Conservation (phyloP, 495 filamentous ascomycete genomes). For the Penicillium chermesinum region DNA sequence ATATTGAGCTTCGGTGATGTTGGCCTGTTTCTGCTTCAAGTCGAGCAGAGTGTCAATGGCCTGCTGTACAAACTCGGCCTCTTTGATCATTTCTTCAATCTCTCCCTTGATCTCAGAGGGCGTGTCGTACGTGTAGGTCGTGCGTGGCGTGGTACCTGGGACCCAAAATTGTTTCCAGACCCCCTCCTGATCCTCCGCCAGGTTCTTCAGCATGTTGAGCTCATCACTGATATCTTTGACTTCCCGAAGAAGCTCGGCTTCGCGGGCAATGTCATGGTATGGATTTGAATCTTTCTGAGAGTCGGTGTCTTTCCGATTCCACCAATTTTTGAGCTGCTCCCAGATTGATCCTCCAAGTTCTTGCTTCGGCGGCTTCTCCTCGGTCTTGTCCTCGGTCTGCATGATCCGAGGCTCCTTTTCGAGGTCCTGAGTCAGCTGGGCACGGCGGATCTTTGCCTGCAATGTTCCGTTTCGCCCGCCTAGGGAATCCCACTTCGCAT, state of each 20-base stretch:
- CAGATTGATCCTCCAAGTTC: not conserved
- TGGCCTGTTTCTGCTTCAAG: conserved; percentile 52
- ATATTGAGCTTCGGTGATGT: conserved; percentile 51
- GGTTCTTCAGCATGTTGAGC: conserved; percentile 25
- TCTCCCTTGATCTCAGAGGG: conserved; percentile 19
- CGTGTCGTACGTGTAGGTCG: conserved; percentile 3
- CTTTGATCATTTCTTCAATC: conserved; percentile 18
- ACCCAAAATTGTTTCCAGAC: conserved; percentile 11
- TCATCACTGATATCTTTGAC: conserved; percentile 29
- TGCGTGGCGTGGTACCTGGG: not conserved
- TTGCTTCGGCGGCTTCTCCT: not conserved
- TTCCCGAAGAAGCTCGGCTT: conserved; percentile 20
- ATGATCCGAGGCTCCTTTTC: not conserved
- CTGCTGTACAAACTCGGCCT: conserved; percentile 14
- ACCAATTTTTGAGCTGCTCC: not conserved
- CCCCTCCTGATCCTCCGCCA: conserved; percentile 24
- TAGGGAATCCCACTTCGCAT: not conserved
- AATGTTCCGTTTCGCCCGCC: not conserved
- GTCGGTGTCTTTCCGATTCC: not conserved
- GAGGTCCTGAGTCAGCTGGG: not conserved
- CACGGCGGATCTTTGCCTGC: not conserved
- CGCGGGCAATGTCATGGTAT: conserved; percentile 10
- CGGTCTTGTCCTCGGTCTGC: no score
- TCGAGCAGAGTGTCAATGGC: conserved; percentile 29
- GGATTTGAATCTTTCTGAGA: not conserved